Base-by-base conservation (phyloP, 192 early-diverging fungal species). In the Spizellomyces sp. region DNA sequence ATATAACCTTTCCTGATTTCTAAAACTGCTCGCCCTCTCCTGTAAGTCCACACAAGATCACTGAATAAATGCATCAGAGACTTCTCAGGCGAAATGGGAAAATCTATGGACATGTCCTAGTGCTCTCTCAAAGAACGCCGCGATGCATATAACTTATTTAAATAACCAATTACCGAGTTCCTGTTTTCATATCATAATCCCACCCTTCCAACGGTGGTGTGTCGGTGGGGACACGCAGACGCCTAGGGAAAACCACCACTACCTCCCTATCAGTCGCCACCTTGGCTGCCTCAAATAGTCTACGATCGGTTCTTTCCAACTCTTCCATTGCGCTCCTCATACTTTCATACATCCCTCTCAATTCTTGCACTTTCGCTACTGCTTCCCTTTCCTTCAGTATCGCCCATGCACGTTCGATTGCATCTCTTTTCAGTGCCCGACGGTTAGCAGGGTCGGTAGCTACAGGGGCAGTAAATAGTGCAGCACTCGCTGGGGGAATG, bases 251-350 rank as follows among this genome's bases (percentile, higher is more conserved):
- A 22, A 69, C 56, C 22, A 52, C 66, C 22, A 79, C 68, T 56
- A 55, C 44, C 19, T 74, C 54, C 58, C 58, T 64, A 36, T 71
- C 69, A 9, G 67, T 62, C 22, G 64, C 58, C 0, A 52, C 62
- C 8, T 65, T 65, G 9, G 80, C 78, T 14, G 72, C 84, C 66
- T 81, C 77, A 75, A 85, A 85, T 41, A 85, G 66, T 21, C 76
- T 9, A 22, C 46, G 43, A 52, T 85, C 81, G 46, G 73, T 72
- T 48, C 58, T 70, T 66, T 85, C 70, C 36, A 85, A 66, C 62
- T 80, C 76, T 67, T 79, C 79, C 78, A 82, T 85, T 17, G 84
- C 84, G 55, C 44, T 27, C 41, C 79, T 74, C 77, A 85, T 82
- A 21, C 65, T 58, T 27, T 59, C 45, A 62, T 82, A 85, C 67